Conservation (phyloP, 2,329 filamentous ascomycete species). For the Nemania serpens region DNA sequence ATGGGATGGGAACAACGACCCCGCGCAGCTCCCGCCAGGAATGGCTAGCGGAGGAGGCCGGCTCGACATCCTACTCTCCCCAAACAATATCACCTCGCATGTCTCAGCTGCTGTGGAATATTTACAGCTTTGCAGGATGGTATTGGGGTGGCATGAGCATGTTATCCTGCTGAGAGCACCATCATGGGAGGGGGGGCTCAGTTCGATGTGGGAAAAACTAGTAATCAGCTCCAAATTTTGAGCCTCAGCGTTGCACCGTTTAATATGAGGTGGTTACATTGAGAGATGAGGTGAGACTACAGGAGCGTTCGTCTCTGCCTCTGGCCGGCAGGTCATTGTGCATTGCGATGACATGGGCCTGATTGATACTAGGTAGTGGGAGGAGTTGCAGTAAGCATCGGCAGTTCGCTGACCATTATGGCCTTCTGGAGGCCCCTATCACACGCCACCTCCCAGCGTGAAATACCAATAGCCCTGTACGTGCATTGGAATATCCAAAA, state of each 20-base stretch:
- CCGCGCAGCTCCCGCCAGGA: background rate
- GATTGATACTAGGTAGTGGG: background rate
- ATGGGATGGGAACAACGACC: too few species aligned
- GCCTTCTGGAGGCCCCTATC: background rate
- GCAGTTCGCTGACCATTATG: conserved; percentile 4
- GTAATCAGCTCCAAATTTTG: background rate
- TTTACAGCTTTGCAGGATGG: background rate
- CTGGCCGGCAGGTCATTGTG: background rate
- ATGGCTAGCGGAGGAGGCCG: too few species aligned
- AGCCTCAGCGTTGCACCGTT: conserved; percentile 21
- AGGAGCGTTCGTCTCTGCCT: background rate
- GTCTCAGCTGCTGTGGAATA: background rate
- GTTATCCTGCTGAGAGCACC: background rate
- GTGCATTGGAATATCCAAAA: background rate
- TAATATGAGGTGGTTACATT: conserved; percentile 13
- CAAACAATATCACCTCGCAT: conserved; percentile 2
- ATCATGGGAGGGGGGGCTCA: background rate
- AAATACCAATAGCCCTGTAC: background rate
- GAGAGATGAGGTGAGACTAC: conserved; percentile 7
- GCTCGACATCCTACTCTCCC: background rate
- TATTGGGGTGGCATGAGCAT: background rate
- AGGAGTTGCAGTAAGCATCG: background rate
- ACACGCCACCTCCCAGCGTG: background rate
- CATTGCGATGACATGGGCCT: background rate
- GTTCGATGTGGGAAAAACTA: background rate